Evolutionary conservation across 1,139 yeast genomes (phyloP).

Genomic region (Arxiozyma bovina): DNA sequence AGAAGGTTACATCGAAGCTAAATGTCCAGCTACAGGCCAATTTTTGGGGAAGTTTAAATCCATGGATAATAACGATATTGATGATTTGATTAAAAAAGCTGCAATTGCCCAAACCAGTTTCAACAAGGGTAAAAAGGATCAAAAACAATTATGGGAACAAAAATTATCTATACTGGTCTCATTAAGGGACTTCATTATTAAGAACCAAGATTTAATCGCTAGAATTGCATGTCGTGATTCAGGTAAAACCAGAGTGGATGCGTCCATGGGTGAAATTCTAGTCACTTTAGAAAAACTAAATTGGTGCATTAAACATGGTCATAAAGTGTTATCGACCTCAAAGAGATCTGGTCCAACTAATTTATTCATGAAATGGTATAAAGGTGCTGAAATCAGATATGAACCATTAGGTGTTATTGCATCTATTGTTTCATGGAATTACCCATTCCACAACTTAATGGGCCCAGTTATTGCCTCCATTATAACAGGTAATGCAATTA

Average conservation of each 20-base stretch:
- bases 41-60: conserved; percentile 64
- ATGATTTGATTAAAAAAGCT: conserved; percentile 49
- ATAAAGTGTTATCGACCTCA: conserved; percentile 57
- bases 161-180: conserved; percentile 67
- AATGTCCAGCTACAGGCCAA: conserved; percentile 93
- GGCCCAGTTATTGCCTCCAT: conserved; percentile 87
- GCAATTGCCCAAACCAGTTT: conserved; percentile 48
- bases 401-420: conserved; percentile 88
- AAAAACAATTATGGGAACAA: conserved; percentile 46
- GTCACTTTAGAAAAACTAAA: conserved; percentile 86
- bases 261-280: conserved; percentile 90
- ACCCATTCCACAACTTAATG: conserved; percentile 85
- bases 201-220: conserved; percentile 80
- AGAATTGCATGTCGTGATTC: conserved; percentile 92
- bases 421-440: conserved; percentile 92
- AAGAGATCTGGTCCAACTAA: conserved; percentile 82
- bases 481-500: conserved; percentile 83
- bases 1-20: conserved; percentile 54
- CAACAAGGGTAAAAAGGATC: conserved; percentile 25
- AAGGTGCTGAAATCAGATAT: conserved; percentile 85
- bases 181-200: conserved; percentile 58
- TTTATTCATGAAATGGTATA: conserved; percentile 61
- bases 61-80: conserved; percentile 59
- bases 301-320: conserved; percentile 85
- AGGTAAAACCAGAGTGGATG: conserved; percentile 92